Base-by-base conservation (phyloP, 441 rosid genomes). In the Bocquillonia castaneifolia region DNA sequence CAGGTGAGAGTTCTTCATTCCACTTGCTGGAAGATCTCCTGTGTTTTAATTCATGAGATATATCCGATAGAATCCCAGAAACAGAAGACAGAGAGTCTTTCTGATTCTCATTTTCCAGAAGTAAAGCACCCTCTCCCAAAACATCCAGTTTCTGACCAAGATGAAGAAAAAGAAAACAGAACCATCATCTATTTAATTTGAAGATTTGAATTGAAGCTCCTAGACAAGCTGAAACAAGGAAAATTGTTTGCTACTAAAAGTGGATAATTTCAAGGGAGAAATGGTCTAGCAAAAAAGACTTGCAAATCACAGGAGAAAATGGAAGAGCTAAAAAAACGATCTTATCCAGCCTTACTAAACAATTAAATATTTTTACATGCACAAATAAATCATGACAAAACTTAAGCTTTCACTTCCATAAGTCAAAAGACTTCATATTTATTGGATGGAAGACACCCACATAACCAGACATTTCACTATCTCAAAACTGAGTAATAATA, bases 1-100 rank as follows among this genome's bases (percentile, higher is more conserved):
- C 73, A 25, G 95, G 85, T 28, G 97, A 92, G 76, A 85, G 74
- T 74, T 95, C 96, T 40, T 84, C 91, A 79, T 84, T 91, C 84
- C 88, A 80, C 82, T 81, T 85, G 88, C 97, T 91, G 73, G 92
- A 84, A 70, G 93, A 85, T 76, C 88, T 85, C 75, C 69, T 82
- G 78, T 88, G 96, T 59, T 78, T 84, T 53, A 78, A 73, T 74
- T 82, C 89, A 72, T 59, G 59, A 77, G 91, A 83, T 61, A 76
- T 71, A 76, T 87, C 93, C 32, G 81, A 76, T 65, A 78, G 64
- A 65, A 80, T 68, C 59, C 72, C 82, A 56, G 83, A 76, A 59
- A 80, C 59, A 15, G 88, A 79, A 78, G 93, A 80, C 62, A 76
- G 70, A 68, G 85, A 79, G 63, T 84, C 93, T 67, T 80, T 79